Evolutionary conservation across 108 stramenopile species (phyloP), one percentile per base, ranked within the genome.

Genomic region (Aureococcus anophagefferens): DNA sequence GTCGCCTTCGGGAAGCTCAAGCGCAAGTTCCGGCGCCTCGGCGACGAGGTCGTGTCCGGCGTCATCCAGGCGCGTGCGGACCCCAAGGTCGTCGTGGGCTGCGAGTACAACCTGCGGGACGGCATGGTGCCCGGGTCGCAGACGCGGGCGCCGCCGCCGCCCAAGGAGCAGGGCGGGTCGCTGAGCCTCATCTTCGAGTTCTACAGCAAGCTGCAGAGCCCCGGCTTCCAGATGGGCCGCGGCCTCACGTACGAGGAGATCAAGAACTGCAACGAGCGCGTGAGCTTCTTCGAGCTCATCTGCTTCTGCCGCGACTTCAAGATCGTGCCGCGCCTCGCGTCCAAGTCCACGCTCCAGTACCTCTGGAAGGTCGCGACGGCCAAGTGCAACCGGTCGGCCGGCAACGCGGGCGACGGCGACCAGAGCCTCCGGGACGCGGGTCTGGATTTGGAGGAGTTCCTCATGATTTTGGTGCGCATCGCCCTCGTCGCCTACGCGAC

Each of bases 201-300:
- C 32, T 69, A 69, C 68, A 25, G 44, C n/a, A 46, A 59, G 46
- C 46, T 69, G 18, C 68, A 69, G 21, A 33, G 25, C 18, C 68
- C 68, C 46, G 46, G 46, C 30, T 44, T 33, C 11, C 68, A 69
- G 46, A 11, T 44, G 11, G 46, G 30, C 30, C 29, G 32, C 7
- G 18, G 11, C 46, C 46, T 46, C 13, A 51, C 68, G 29, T 59
- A 33, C 46, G n/a, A 14, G 31, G 46, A 59, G 36, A 51, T 69
- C 45, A 28, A 51, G 18, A 5, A 51, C 14, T 44, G 45, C 35
- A 69, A 69, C 30, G 31, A 44, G 36, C 44, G 45, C 9, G 18
- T 69, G 13, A 33, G 31, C 0, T 69, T 30, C 46, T 69, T 69
- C 0, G 68, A 69, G 46, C 5, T 30, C 46, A 0, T 69, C 0